These are phyloP conservation scores for Rhododendron molle DNA, from an alignment of 148 eudicot species.

Conservation along the genomic window DNA sequence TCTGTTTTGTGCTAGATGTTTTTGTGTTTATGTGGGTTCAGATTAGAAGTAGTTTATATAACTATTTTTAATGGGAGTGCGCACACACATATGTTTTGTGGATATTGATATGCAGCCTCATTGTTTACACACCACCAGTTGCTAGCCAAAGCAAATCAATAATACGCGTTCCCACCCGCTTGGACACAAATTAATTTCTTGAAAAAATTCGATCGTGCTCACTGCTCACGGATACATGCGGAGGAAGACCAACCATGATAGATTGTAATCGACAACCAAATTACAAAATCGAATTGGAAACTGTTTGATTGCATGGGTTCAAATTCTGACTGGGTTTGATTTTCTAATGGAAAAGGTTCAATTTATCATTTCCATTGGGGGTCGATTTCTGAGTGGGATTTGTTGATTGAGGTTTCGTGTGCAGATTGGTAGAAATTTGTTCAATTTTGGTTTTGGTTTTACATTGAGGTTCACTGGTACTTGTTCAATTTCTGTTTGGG, in stretches of 20 bases:
- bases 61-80: neutral
- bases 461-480: neutral
- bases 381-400: neutral
- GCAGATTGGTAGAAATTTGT: neutral
- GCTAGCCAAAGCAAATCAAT: neutral
- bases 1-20: neutral
- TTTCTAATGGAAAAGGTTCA: neutral
- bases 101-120: neutral
- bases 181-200: neutral
- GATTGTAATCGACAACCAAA: neutral
- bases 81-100: neutral
- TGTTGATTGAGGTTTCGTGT: neutral
- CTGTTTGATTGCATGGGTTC: neutral
- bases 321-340: neutral
- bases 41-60: neutral
- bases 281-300: too few relatives aligned
- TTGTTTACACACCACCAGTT: neutral
- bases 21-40: neutral
- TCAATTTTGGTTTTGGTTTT: too few relatives aligned
- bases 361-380: neutral
- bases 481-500: neutral
- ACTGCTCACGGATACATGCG: neutral
- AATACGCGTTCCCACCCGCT: neutral
- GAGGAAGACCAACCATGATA: neutral
- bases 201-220: too few relatives aligned